Evolutionary conservation across 805 yeast genomes (phyloP), one percentile per base, ranked within the genome.

Genomic region (Lachancea cidri): DNA sequence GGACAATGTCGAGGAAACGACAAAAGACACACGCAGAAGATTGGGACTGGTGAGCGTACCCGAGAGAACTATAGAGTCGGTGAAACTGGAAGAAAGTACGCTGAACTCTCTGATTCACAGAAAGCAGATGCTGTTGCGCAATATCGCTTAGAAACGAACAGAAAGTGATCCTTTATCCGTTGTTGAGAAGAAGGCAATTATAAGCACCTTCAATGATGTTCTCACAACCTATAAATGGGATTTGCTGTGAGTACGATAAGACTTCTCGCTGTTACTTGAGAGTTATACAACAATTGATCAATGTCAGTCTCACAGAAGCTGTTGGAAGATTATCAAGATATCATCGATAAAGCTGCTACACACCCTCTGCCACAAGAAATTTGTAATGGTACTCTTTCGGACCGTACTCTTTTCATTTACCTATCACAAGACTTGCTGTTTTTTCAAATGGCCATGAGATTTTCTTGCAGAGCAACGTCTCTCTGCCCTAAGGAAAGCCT

Each of bases 31-130:
- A 13, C 38, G 44, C 19, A 61, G 82, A 46, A 67, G 66, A 34
- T 50, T 76, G 31, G 82, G 81, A 0, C 54, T 76, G 7, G 78
- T 77, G n/a, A 74, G 81, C 48, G 68, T 77, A 2, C 80, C 79
- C 1, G 59, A 64, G 38, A 47, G 49, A 1, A 60, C 75, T 3
- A 68, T 76, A 2, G 37, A 42, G 7, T 40, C 54, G 1, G 48
- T 61, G 5, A 43, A 48, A 32, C 38, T 61, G 8, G 35, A 43
- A 2, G 53, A 56, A 16, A 54, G 65, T 2, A 54, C 48, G 18
- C 48, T 68, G 9, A 47, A 55, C 5, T 38, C 45, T 8, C 29
- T 55, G 30, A 27, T 38, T 11, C 25, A 32, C 14, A 41, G 43
- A 13, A 51, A 50, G 32, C 41, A 45, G 11, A 43, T 38, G 20